A percentile compares a stretch with the other conserved stretches of the same genome.
Evolutionary conservation across 1,284 basidiomycete species (phyloP).

Genomic region (Boletus albobrunnescens): DNA sequence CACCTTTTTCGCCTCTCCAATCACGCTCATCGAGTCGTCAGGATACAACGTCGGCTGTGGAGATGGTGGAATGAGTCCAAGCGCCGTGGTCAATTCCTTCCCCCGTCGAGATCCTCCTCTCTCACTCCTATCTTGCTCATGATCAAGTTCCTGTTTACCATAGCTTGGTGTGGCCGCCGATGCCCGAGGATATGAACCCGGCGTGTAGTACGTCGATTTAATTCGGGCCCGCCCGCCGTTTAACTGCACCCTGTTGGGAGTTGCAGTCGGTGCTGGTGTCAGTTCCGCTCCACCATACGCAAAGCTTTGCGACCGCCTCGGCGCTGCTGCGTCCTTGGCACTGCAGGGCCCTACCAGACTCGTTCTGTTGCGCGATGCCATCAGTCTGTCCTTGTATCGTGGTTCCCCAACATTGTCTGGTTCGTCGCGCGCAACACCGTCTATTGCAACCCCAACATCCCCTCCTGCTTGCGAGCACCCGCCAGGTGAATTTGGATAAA

Average conservation of each 20-base stretch:
- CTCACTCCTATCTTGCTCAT: constrained; percentile 26
- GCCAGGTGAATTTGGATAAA: constrained; percentile 48
- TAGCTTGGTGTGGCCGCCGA: constrained; percentile 40
- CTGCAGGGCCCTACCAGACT: constrained; percentile 26
- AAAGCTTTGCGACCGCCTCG: constrained; percentile 39
- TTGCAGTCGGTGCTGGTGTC: constrained; percentile 38
- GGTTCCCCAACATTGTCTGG: constrained; percentile 29
- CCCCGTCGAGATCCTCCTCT: constrained; percentile 45
- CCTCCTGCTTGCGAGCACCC: constrained; percentile 25
- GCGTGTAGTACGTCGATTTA: constrained; percentile 63
- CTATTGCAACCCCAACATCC: constrained; percentile 45
- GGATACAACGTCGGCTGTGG: constrained; percentile 63
- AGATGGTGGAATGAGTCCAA: constrained; percentile 47
- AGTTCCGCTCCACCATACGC: constrained; percentile 56
- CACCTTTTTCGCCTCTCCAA: constrained; percentile 38
- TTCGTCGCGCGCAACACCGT: constrained; percentile 44
- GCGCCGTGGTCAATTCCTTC: constrained; percentile 48
- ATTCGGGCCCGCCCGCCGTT: constrained; percentile 55
- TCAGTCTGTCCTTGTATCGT: constrained; percentile 37
- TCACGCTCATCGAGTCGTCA: constrained; percentile 65
- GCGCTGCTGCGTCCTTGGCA: constrained; percentile 22
- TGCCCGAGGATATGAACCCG: constrained; percentile 50
- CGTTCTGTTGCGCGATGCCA: constrained; percentile 33
- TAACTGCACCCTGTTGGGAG: constrained; percentile 21
- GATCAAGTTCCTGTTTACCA: constrained; percentile 32